Evolutionary conservation across 805 yeast genomes (phyloP).

Genomic region (Lachancea nothofagi): DNA sequence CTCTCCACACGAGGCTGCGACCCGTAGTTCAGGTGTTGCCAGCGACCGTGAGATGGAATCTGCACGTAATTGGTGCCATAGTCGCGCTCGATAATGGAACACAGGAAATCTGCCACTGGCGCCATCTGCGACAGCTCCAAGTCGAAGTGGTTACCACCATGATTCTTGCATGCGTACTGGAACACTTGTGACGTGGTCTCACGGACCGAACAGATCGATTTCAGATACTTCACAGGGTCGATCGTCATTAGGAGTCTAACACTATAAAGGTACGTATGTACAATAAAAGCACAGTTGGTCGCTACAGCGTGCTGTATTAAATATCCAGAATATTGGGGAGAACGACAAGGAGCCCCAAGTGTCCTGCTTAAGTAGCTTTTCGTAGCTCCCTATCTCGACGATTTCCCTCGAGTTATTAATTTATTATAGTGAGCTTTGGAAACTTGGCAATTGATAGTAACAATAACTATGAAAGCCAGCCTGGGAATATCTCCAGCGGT

Average conservation of each 20-base stretch:
- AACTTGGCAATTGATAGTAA: no score
- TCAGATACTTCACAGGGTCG: constrained; percentile 31
- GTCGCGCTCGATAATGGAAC: constrained; percentile 40
- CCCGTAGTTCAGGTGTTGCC: constrained; percentile 58
- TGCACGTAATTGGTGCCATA: constrained; percentile 39
- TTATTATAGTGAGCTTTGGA: no score
- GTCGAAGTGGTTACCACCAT: constrained; percentile 34
- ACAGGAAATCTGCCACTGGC: constrained; percentile 41
- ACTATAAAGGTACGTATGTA: no score
- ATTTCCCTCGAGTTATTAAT: no score
- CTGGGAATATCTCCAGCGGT: no score
- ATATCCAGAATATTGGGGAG: no score
- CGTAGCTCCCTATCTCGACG: no score
- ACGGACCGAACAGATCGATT: constrained; percentile 51
- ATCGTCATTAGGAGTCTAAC: constrained; percentile 5
- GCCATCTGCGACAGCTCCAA: constrained; percentile 41
- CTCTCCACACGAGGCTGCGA: constrained; percentile 40
- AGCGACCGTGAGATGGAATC: constrained; percentile 64
- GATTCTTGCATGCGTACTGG: constrained; percentile 34
- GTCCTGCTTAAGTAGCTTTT: no score
- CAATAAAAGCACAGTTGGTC: no score
- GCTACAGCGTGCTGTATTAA: no score
- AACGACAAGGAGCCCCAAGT: no score
- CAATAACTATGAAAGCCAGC: no score
- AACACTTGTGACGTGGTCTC: constrained; percentile 44